Evolutionary conservation across 352 stramenopile genomes (phyloP).

Genomic region (Pythium guiyangense): DNA sequence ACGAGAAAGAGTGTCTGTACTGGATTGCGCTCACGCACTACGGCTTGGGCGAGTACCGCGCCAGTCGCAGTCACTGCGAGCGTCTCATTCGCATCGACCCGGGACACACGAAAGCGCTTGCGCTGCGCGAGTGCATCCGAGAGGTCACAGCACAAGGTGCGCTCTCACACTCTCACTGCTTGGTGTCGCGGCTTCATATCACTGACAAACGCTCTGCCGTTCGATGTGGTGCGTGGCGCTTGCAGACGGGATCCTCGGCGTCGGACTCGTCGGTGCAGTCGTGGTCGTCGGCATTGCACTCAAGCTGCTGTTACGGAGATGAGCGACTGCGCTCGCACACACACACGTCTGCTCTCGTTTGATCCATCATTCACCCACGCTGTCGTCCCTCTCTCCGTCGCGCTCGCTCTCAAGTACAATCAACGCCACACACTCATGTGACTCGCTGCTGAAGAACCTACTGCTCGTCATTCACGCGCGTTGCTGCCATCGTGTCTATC

Average conservation of each 20-base stretch:
- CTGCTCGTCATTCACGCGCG: slow-evolving; percentile 2
- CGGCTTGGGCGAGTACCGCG: slow-evolving; percentile 59
- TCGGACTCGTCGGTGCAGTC: slow-evolving; percentile 65
- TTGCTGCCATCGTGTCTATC: not conserved
- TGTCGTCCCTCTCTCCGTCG: not conserved
- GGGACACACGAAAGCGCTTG: slow-evolving; percentile 57
- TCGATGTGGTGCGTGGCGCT: not conserved
- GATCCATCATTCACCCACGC: too few relatives aligned
- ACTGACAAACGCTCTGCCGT: not conserved
- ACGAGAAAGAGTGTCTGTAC: slow-evolving; percentile 67
- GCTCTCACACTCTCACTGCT: not conserved
- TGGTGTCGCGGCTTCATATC: not conserved
- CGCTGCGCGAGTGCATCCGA: slow-evolving; percentile 75
- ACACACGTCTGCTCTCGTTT: not conserved
- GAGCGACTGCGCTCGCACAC: slow-evolving; percentile 16
- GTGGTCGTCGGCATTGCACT: slow-evolving; percentile 69
- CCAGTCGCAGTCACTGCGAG: slow-evolving; percentile 69
- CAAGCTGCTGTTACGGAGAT: slow-evolving; percentile 71
- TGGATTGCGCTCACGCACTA: slow-evolving; percentile 74
- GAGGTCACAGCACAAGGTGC: slow-evolving; percentile 55
- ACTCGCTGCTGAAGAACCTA: not conserved
- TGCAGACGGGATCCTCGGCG: slow-evolving; percentile 56
- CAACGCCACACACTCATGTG: not conserved
- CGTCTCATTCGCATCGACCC: slow-evolving; percentile 74
- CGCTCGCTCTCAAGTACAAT: not conserved